Evolutionary conservation across 2,329 filamentous ascomycete species (phyloP).

Genomic region (Epichloe bromicola): DNA sequence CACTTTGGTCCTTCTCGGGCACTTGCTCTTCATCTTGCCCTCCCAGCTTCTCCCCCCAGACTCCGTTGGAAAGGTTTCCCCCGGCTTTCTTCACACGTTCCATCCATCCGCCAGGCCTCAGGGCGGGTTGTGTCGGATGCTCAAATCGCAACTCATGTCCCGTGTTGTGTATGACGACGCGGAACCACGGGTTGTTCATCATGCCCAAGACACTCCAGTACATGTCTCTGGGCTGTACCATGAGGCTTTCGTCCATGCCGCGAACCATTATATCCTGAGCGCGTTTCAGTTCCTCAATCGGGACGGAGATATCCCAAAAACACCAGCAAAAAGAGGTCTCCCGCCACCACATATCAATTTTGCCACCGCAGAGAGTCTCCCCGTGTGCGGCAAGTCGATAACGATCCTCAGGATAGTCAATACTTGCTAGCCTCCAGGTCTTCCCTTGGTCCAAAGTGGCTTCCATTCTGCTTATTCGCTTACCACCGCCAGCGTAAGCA

Average conservation of each 20-base stretch:
- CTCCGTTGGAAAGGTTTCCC: constrained; percentile 66
- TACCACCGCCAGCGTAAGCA: constrained; percentile 80
- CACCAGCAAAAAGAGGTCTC: constrained; percentile 85
- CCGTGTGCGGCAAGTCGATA: constrained; percentile 53
- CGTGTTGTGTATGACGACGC: constrained; percentile 63
- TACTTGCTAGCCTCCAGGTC: constrained; percentile 63
- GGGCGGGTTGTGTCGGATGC: constrained; percentile 71
- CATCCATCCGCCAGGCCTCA: constrained; percentile 83
- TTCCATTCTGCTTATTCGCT: constrained; percentile 69
- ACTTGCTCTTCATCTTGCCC: constrained; percentile 32
- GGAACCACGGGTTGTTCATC: constrained; percentile 97
- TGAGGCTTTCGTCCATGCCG: constrained; percentile 84
- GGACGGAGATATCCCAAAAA: constrained; percentile 69
- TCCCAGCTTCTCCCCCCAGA: constrained; percentile 64
- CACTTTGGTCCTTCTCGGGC: constrained; percentile 30
- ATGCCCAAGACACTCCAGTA: constrained; percentile 92
- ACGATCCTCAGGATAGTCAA: constrained; percentile 74
- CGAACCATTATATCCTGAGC: constrained; percentile 67
- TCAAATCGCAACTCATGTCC: constrained; percentile 56
- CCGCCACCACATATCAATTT: constrained; percentile 67
- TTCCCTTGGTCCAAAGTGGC: constrained; percentile 72
- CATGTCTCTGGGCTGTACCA: constrained; percentile 80
- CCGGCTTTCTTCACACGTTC: constrained; percentile 74
- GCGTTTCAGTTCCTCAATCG: constrained; percentile 44
- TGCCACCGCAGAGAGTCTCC: constrained; percentile 59